Evolutionary conservation across 1,284 basidiomycete species (phyloP), one percentile per base, ranked within the genome.

Genomic region (Inonotus obliquus): DNA sequence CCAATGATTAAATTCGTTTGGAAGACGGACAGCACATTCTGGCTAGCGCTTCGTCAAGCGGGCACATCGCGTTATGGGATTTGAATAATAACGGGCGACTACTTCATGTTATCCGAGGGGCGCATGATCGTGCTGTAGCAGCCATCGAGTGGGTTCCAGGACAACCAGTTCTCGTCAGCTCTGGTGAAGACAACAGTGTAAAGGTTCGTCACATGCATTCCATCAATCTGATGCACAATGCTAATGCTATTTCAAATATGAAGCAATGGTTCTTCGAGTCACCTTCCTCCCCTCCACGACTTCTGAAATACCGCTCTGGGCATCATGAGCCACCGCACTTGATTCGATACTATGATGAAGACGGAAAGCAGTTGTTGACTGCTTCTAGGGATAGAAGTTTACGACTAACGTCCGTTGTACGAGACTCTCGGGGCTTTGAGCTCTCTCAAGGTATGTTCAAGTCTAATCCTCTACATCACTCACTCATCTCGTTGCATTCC

Each of bases 221-320:
- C 14, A 53, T 65, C 44, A 41, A 14, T 49, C 9, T 29, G 47
- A 49, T 23, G 14, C 41, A 45, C 32, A 19, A 44, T 14, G 1
- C n/a, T 44, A 17, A n/a, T 44, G 19, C 7, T 4, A n/a, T 44
- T 61, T 58, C 55, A 17, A 27, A 23, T 17, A 55, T 56, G 14
- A 68, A 96, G 94, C 95, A 99, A 92, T 99, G 97, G 96, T 76
- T 97, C 52, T 97, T 98, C 68, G 97, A 99, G 71, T 91, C 94
- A 0, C 92, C 93, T 0, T 90, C 90, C 0, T 79, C 91, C 1
- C 80, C 92, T 11, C 95, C 96, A 2, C 82, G 94, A 47, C 76
- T 99, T 13, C 82, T 98, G 51, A 98, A 98, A 77, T 91, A 86
- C 71, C 85, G 97, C 52, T 91, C 92, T 0, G 97, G 97, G 23